These are phyloP conservation scores for Botryosphaeria dothidea DNA, from an alignment of 2,329 filamentous ascomycete genomes.

Conservation along the genomic window DNA sequence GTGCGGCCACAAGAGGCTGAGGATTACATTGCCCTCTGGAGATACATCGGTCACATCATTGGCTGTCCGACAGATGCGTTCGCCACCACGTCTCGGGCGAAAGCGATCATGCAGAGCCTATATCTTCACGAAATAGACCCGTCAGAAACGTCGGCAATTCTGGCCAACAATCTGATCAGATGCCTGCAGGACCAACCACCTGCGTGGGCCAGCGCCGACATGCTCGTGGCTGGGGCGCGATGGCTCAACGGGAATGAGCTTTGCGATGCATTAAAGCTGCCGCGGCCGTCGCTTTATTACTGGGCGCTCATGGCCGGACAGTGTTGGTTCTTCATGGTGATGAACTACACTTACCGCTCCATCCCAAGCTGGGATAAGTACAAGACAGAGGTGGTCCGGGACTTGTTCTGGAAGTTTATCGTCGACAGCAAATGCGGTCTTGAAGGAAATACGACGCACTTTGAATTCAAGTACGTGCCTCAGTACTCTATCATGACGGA, in stretches of 20 bases:
- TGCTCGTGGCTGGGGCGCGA: conserved; percentile 67
- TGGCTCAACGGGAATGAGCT: conserved; percentile 71
- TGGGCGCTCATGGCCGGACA: conserved; percentile 63
- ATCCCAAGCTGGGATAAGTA: conserved; percentile 51
- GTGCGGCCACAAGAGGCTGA: conserved; percentile 61
- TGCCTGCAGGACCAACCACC: conserved; percentile 68
- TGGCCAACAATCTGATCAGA: conserved; percentile 75
- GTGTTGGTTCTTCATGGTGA: conserved; percentile 63
- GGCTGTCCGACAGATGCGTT: conserved; percentile 67
- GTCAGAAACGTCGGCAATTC: conserved; percentile 59
- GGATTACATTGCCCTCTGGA: conserved; percentile 76
- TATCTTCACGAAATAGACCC: conserved; percentile 67
- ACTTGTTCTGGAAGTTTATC: conserved; percentile 60
- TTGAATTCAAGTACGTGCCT: conserved; percentile 72
- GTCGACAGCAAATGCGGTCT: conserved; percentile 67
- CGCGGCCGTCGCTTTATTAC: conserved; percentile 59
- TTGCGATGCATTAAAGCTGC: conserved; percentile 60
- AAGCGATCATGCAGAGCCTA: conserved; percentile 67
- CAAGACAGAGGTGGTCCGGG: conserved; percentile 55
- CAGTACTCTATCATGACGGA: conserved; percentile 53
- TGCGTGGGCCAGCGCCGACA: conserved; percentile 63
- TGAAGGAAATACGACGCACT: conserved; percentile 60
- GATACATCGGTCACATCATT: conserved; percentile 71
- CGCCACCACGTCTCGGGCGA: conserved; percentile 56
- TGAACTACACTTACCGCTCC: conserved; percentile 54